Percentiles rank a stretch among this genome's conserved stretches.
Evolutionary conservation across 1,139 yeast genomes (phyloP).

Genomic region (Insectozyma bohioensis): DNA sequence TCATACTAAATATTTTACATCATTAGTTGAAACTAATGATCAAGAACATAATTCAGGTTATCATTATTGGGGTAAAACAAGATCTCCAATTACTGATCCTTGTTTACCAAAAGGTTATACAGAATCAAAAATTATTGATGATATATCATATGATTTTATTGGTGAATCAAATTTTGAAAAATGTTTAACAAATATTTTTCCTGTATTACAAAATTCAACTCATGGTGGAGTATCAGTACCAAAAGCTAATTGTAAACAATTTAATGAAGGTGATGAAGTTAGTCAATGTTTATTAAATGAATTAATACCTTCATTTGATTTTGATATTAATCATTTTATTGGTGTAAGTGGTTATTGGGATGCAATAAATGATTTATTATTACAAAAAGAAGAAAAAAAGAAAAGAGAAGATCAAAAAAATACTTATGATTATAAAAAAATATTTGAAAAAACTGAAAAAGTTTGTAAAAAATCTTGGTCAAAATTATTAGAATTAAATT

Average conservation of each 20-base stretch:
- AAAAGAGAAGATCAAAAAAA: constrained; percentile 11
- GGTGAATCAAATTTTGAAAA: constrained; percentile 63
- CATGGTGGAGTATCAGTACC: constrained; percentile 19
- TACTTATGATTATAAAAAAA: constrained; percentile 36
- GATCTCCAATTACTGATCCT: constrained; percentile 50
- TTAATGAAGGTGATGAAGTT: constrained; percentile 29
- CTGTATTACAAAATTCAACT: constrained; percentile 45
- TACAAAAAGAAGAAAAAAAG: constrained; percentile 21
- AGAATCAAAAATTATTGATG: constrained; percentile 23
- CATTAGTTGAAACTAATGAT: constrained; percentile 28
- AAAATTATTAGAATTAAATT: constrained; percentile 42
- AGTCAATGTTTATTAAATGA: constrained; percentile 55
- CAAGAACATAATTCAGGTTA: constrained; percentile 14
- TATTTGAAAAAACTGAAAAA: constrained; percentile 44
- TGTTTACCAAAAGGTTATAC: constrained; percentile 57
- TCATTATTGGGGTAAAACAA: constrained; percentile 18
- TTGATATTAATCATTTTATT: constrained; percentile 63
- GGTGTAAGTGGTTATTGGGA: constrained; percentile 89
- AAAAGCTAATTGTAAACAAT: constrained; percentile 28
- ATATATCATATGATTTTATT: constrained; percentile 33
- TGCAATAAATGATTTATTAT: constrained; percentile 51
- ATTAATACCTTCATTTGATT: constrained; percentile 65
- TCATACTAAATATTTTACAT: constrained; percentile 46
- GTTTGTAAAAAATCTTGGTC: constrained; percentile 45
- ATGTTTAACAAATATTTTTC: constrained; percentile 54